Evolutionary conservation across 2,329 filamentous ascomycete species (phyloP).

Genomic region (Mycosphaerella sp.): DNA sequence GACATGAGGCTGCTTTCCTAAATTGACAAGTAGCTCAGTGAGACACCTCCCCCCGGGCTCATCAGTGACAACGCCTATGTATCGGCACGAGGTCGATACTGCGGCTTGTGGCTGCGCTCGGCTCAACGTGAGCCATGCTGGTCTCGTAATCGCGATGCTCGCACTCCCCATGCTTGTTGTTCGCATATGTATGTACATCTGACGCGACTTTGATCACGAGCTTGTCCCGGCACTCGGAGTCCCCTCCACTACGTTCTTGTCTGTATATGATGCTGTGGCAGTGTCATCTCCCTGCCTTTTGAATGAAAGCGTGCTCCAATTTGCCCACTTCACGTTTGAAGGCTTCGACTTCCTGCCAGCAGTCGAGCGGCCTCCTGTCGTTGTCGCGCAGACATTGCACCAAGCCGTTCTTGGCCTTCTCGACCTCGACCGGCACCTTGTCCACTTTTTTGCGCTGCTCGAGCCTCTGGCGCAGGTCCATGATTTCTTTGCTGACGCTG

Average conservation of each 20-base stretch:
- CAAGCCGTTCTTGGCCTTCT: conserved; percentile 68
- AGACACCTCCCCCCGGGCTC: neutral
- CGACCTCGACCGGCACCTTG: conserved; percentile 63
- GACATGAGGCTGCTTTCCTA: neutral
- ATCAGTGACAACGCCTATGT: conserved; percentile 6
- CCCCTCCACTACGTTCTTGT: neutral
- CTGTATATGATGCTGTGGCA: neutral
- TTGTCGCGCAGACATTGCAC: conserved; percentile 75
- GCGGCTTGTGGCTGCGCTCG: neutral
- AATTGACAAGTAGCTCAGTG: neutral
- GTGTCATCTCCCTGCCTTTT: conserved; percentile 57
- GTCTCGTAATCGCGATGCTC: neutral
- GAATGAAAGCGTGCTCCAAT: conserved; percentile 81
- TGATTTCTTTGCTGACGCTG: conserved; percentile 53
- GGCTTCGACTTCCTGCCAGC: conserved; percentile 84
- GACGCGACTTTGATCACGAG: neutral
- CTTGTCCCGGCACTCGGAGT: neutral
- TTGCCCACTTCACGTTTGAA: conserved; percentile 86
- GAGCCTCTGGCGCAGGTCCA: conserved; percentile 47
- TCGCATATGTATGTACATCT: no score
- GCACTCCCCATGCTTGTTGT: no score
- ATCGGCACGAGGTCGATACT: neutral
- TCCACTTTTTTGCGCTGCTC: conserved; percentile 52
- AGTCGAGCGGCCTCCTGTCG: conserved; percentile 83
- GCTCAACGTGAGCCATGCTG: neutral